Base-by-base conservation (phyloP, 2,329 filamentous ascomycete genomes). In the Alternaria conjuncta region DNA sequence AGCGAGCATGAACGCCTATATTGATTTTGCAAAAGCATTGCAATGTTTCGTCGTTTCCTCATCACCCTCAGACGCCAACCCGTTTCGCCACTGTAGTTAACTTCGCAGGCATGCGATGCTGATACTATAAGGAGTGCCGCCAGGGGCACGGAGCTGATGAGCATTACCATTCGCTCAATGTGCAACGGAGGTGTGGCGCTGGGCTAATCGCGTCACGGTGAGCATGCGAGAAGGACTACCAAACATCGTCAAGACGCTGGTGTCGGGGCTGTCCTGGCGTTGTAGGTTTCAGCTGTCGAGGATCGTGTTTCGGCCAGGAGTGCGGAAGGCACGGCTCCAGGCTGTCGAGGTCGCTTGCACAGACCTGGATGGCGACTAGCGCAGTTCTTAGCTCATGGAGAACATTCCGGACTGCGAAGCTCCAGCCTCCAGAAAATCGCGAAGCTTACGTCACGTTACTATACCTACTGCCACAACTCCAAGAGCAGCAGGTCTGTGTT, bases 201-300 rank as follows among this genome's bases (percentile, higher is more conserved):
- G 59, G 23, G 64, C 46, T 32, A 23, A 21, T 49, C 44, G 55
- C 46, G 26, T 30, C 57, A 57, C 60, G 64, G 60, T 66, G 61
- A 55, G 44, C 20, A 28, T 23, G 25, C 20, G 54, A 23, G 47
- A 56, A 60, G 55, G 32, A 28, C 32, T 43, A 64, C 65, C 54
- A 63, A 69, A 65, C 59, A 53, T 25, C 44, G 46, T 41, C 55
- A 66, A 70, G 67, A 74, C 71, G 63, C 57, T 74, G 67, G 71
- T 73, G 70, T 66, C 64, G 68, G 69, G 66, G 53, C 47, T 54
- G 62, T 71, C 64, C 63, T 63, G 63, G 65, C 68, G 63, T 71
- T 66, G 51, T 54, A 63, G 61, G 70, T 73, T 73, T 73, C 70
- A 71, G 69, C 55, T 46, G 36, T 23, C 51, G 44, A 43, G 32